Base-by-base conservation (phyloP, 2,329 filamentous ascomycete species). In the Trichothecium sympodiale region DNA sequence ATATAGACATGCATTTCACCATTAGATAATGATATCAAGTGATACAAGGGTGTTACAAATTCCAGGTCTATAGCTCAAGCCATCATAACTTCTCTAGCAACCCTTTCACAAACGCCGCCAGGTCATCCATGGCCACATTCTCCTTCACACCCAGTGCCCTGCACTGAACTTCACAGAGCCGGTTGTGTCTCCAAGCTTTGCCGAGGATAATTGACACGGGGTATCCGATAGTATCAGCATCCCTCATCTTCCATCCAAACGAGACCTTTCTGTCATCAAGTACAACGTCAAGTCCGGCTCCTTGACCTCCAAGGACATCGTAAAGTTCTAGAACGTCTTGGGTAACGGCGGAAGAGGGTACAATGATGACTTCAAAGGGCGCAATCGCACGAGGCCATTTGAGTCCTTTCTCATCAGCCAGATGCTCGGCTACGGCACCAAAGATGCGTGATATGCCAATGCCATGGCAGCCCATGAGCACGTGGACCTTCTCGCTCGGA, bases 391-490 rank as follows among this genome's bases (percentile, higher is more conserved):
- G 68, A 1, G 91, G 91, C 91, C 91, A 98, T 48, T 85, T 86
- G 7, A 96, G 67, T 0, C 87, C 91, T 50, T 64, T 72, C 3
- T 68, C 52, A 45, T 94, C 85, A 0, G 77, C 69, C 8, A 86
- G 65, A 28, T 80, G 71, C 43, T 89, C 80, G 2, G 88, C 88
- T 1, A 91, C 76, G 2, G 91, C 86, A 8, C 81, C 87, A 41
- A 98, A 80, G 47, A 98, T 78, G 31, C 91, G 80, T 5, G 87
- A 94, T 14, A 98, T 77, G 2, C 91, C 91, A 41, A 98, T 93
- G 1, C 91, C 91, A 52, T 95, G 86, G 54, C 91, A 98, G 37
- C 91, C 91, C 91, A 98, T 98, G 44, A 94, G 77, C 50, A 94
- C 70, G 0, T 77, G 67, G 0, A 76, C 65, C 3, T 42, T 46